A percentile compares a stretch with the other conserved stretches of the same genome.
These are phyloP conservation scores for Ramaria rubella DNA, from an alignment of 768 basidiomycete genomes.

Conservation along the genomic window DNA sequence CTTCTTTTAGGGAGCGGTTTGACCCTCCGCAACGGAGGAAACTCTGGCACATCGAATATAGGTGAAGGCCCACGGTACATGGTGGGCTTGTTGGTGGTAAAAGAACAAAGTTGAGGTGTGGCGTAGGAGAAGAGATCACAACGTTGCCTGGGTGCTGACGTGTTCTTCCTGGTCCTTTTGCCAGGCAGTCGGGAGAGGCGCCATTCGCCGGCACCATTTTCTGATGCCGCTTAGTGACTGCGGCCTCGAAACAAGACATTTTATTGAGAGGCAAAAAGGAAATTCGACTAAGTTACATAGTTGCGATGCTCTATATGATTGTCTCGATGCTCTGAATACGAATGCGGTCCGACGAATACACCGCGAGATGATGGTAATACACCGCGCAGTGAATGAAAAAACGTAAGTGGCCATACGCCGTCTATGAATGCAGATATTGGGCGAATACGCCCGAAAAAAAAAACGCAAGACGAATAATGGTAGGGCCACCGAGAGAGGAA, in stretches of 20 bases:
- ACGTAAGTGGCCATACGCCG: constrained; percentile 12
- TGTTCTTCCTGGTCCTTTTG: neutral
- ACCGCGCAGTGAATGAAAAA: constrained; percentile 4
- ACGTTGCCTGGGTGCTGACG: neutral
- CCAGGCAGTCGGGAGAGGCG: too few species aligned
- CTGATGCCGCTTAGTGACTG: neutral
- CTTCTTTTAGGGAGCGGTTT: constrained; percentile 77
- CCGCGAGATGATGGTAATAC: constrained; percentile 5
- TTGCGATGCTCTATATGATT: constrained; percentile 8
- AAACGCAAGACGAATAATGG: constrained; percentile 5
- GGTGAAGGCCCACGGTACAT: constrained; percentile 35
- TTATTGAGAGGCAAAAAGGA: neutral
- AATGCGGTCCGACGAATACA: constrained; percentile 7
- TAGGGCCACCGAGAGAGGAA: constrained; percentile 1
- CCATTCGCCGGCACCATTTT: neutral
- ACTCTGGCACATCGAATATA: constrained; percentile 59
- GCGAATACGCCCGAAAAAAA: constrained; percentile 1
- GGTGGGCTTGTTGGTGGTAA: neutral
- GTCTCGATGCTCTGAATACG: constrained; percentile 8
- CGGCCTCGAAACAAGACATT: neutral
- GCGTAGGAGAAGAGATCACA: neutral
- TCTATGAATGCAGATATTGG: constrained; percentile 11
- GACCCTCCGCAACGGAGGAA: constrained; percentile 55
- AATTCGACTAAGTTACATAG: constrained; percentile 6
- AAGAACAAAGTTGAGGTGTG: neutral